Evolutionary conservation across 2,329 filamentous ascomycete genomes (phyloP).

Genomic region (Rachicladosporium sp.): DNA sequence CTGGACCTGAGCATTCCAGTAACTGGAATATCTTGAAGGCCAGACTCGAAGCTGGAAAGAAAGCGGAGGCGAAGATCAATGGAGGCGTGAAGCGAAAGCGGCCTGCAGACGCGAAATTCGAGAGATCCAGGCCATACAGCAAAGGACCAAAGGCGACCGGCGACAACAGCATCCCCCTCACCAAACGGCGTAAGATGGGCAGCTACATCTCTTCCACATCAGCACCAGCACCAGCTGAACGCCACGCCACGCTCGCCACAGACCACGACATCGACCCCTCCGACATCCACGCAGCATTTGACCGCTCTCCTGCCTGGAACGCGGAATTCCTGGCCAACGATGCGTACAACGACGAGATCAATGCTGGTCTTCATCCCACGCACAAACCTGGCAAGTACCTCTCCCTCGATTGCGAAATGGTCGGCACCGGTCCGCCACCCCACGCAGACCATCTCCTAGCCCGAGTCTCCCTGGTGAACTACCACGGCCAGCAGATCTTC

Average conservation of each 20-base stretch:
- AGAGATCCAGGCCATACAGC: conserved; percentile 5
- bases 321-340: conserved; percentile 36
- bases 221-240: conserved; percentile 30
- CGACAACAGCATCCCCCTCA: conserved; percentile 1
- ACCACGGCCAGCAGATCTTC: conserved; percentile 83
- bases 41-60: conserved; percentile 31
- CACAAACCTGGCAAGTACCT: conserved; percentile 78
- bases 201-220: conserved; percentile 15
- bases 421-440: conserved; percentile 58
- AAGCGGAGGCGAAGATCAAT: conserved; percentile 18
- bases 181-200: conserved; percentile 41
- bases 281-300: conserved; percentile 49
- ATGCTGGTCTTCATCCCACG: conserved; percentile 35
- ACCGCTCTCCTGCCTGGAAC: conserved; percentile 47
- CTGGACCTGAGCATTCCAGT: conserved; percentile 30
- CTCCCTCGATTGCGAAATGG: conserved; percentile 96
- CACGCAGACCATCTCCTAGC: conserved; percentile 66
- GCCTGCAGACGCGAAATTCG: conserved; percentile 10
- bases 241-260: conserved; percentile 27
- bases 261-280: conserved; percentile 42
- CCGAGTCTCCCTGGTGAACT: conserved; percentile 83
- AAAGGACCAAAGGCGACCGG: conserved; percentile 11
- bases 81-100: conserved; percentile 25
- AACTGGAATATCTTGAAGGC: conserved; percentile 74
- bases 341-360: conserved; percentile 30